Evolutionary conservation across 768 basidiomycete genomes (phyloP).

Genomic region (Suillus sp.): DNA sequence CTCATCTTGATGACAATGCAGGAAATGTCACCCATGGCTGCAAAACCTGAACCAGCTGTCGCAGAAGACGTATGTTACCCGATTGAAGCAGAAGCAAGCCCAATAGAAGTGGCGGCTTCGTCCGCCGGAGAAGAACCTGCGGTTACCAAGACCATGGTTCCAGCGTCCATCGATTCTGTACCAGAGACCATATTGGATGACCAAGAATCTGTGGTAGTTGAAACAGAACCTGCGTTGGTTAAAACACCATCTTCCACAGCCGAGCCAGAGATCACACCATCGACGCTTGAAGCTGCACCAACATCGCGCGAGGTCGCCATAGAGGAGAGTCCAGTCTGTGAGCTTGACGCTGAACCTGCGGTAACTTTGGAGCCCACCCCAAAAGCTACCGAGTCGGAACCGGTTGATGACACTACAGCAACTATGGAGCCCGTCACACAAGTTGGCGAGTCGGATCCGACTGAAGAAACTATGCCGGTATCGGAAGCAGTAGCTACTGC

Average conservation of each 20-base stretch:
- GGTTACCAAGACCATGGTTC: not conserved
- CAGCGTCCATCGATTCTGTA: not conserved
- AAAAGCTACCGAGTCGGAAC: not conserved
- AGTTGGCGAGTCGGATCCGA: not conserved
- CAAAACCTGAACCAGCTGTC: not conserved
- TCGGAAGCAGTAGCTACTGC: not conserved
- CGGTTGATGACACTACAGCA: not conserved
- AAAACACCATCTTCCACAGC: not conserved
- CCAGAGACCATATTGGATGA: not conserved
- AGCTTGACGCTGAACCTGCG: not conserved
- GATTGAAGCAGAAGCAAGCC: not conserved
- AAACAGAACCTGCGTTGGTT: not conserved
- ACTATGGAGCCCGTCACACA: not conserved
- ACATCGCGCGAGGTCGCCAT: not conserved
- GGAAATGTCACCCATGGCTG: not conserved
- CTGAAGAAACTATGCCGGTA: not conserved
- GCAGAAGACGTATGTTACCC: constrained; percentile 7
- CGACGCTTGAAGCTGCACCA: not conserved
- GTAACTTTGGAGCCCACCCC: not conserved
- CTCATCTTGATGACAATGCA: not conserved
- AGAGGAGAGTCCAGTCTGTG: not conserved
- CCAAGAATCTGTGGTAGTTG: no score
- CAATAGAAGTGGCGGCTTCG: constrained; percentile 3
- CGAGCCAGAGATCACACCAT: not conserved
- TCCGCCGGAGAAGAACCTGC: not conserved